A percentile compares a stretch with the other conserved stretches of the same genome.
These are phyloP conservation scores for Suhomyces kilbournensis DNA, from an alignment of 805 yeast species.

Conservation along the genomic window DNA sequence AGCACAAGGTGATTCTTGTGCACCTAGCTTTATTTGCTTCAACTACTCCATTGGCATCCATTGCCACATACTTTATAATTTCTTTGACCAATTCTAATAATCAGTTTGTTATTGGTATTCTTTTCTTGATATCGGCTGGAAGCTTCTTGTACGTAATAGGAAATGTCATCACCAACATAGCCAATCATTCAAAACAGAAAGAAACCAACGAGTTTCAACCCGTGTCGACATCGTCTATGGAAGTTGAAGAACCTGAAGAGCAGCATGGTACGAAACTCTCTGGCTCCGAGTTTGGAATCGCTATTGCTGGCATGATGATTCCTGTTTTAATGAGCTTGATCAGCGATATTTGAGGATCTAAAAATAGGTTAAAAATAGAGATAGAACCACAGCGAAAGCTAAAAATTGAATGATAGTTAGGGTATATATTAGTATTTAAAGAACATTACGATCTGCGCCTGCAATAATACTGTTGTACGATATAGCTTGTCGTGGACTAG, in stretches of 20 bases:
- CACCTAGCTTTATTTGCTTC: slow-evolving; percentile 55
- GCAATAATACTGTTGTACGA: neutral
- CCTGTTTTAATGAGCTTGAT: slow-evolving; percentile 26
- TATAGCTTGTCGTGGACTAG: neutral
- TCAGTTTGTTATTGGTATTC: slow-evolving; percentile 47
- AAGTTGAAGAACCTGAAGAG: slow-evolving; percentile 1
- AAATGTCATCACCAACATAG: slow-evolving; percentile 51
- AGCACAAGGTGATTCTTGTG: slow-evolving; percentile 30
- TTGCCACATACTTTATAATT: slow-evolving; percentile 46
- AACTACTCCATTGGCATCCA: slow-evolving; percentile 61
- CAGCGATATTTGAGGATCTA: slow-evolving; percentile 9
- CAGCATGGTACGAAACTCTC: slow-evolving; percentile 6
- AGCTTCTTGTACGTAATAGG: slow-evolving; percentile 69
- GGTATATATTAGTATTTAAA: neutral
- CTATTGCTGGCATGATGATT: slow-evolving; percentile 24
- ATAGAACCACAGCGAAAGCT: neutral
- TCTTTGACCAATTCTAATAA: slow-evolving; percentile 23
- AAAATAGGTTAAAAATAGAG: neutral
- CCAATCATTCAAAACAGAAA: neutral
- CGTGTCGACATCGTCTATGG: slow-evolving; percentile 3
- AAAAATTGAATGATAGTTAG: neutral
- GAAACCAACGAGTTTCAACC: slow-evolving; percentile 3
- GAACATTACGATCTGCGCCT: neutral
- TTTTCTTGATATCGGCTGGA: slow-evolving; percentile 66
- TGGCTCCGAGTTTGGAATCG: slow-evolving; percentile 13